These are phyloP conservation scores for Coprinellus micaceus DNA, from an alignment of 768 basidiomycete species.

Conservation along the genomic window DNA sequence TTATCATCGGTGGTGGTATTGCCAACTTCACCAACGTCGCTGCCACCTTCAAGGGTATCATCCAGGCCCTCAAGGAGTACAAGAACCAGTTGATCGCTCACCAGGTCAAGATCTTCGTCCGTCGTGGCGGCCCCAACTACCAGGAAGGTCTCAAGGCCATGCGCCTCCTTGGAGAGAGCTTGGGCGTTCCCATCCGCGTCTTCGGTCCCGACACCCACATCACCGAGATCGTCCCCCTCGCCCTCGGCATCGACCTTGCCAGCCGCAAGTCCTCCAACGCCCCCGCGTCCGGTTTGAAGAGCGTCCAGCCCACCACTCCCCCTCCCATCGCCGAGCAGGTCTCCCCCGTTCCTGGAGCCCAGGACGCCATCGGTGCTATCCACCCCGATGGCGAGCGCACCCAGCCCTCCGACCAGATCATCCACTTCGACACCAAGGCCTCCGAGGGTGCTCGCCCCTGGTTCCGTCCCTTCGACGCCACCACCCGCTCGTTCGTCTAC, in stretches of 20 bases:
- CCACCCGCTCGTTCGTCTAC: constrained; percentile 95
- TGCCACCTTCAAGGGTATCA: constrained; percentile 99
- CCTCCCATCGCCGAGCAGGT: constrained; percentile 29
- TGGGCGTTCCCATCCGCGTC: constrained; percentile 95
- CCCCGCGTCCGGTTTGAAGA: constrained; percentile 27
- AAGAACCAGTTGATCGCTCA: constrained; percentile 79
- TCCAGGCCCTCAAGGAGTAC: constrained; percentile 92
- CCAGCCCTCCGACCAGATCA: constrained; percentile 85
- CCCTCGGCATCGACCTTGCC: constrained; percentile 75
- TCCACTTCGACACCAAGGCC: constrained; percentile 68
- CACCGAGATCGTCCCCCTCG: constrained; percentile 97
- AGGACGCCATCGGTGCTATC: constrained; percentile 62
- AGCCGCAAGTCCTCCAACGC: constrained; percentile 35
- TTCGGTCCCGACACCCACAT: constrained; percentile 99
- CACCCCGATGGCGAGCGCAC: constrained; percentile 76
- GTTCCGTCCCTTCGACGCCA: constrained; percentile 89
- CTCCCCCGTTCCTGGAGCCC: constrained; percentile 34
- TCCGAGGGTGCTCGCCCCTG: constrained; percentile 54
- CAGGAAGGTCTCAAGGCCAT: constrained; percentile 97
- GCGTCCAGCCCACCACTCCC: constrained; percentile 37
- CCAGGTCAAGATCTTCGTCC: constrained; percentile 92
- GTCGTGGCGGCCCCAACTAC: constrained; percentile 98
- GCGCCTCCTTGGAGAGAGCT: constrained; percentile 92
- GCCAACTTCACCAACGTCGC: constrained; percentile 99
- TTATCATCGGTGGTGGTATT: constrained; percentile 99